Percentiles rank a stretch among this genome's conserved stretches.
Conservation (phyloP, 2,329 filamentous ascomycete species). For the Nemania diffusa region DNA sequence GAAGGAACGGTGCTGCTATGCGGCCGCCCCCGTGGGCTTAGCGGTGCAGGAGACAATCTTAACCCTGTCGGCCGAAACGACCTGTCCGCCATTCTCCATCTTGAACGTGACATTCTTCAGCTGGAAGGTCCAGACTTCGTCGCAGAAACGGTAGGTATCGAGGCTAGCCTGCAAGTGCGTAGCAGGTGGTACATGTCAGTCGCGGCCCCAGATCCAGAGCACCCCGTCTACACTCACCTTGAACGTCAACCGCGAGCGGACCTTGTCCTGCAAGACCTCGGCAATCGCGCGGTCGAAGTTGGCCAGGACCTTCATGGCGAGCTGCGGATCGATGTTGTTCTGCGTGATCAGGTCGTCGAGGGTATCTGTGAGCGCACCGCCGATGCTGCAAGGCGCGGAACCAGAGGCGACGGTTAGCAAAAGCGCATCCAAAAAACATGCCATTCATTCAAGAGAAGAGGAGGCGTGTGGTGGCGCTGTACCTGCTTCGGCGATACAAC, state of each 20-base stretch:
- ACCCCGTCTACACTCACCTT: slow-evolving; percentile 71
- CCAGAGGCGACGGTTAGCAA: slow-evolving; percentile 37
- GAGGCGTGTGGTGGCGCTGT: slow-evolving; percentile 49
- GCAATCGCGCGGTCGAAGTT: slow-evolving; percentile 96
- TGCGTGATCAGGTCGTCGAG: slow-evolving; percentile 97
- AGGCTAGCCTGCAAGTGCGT: slow-evolving; percentile 78
- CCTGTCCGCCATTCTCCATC: slow-evolving; percentile 80
- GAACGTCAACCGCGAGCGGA: slow-evolving; percentile 90
- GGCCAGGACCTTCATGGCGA: slow-evolving; percentile 96
- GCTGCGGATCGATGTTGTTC: slow-evolving; percentile 94
- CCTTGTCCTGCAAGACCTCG: slow-evolving; percentile 89
- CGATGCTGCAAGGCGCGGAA: slow-evolving; percentile 72
- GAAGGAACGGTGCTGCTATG: slow-evolving; percentile 25
- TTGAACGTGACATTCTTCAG: slow-evolving; percentile 99
- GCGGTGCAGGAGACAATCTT: slow-evolving; percentile 99
- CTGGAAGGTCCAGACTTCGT: slow-evolving; percentile 99
- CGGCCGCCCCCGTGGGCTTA: slow-evolving; percentile 61
- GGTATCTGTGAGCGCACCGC: slow-evolving; percentile 91
- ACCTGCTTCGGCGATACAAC: slow-evolving; percentile 98
- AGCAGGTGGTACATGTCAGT: slow-evolving; percentile 11
- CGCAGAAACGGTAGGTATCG: slow-evolving; percentile 98
- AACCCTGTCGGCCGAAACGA: slow-evolving; percentile 86
- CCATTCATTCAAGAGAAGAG: slow-evolving; percentile 14
- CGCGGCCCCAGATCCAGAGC: not conserved
- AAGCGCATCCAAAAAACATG: slow-evolving; percentile 17